phyloP scores from a whole-genome alignment of 169 alveolate genomes.

The Neospora caninum region DNA sequence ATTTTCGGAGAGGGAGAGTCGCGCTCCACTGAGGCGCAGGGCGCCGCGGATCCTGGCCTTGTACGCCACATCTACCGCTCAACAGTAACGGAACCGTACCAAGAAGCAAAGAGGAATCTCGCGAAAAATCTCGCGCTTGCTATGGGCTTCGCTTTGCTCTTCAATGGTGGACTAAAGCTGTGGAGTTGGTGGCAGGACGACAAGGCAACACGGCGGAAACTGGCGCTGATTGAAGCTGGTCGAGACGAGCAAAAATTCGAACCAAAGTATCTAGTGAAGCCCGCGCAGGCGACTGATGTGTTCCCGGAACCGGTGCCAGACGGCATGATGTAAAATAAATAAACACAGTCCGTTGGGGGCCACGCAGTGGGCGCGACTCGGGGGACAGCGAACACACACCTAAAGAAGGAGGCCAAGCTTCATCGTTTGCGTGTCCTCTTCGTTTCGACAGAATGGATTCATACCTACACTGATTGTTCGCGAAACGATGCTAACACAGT shows the following conservation, averaged over 20 bases:
- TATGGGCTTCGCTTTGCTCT: neutral
- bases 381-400: too few species aligned
- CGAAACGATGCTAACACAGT: too few species aligned
- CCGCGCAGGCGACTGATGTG: neutral
- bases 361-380: too few species aligned
- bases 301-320: neutral
- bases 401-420: too few species aligned
- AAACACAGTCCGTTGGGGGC: too few species aligned
- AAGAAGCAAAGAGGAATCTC: neutral
- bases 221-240: neutral
- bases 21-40: too few species aligned
- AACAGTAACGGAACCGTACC: neutral
- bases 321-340: neutral
- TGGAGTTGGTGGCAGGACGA: conserved; percentile 2
- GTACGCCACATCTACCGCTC: neutral
- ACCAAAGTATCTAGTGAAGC: neutral
- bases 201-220: neutral
- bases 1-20: neutral
- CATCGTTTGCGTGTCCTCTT: too few species aligned
- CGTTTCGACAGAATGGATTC: too few species aligned
- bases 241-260: neutral
- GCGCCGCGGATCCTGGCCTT: neutral
- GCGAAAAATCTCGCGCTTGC: neutral
- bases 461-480: too few species aligned
- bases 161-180: neutral